Conservation (phyloP, 2,329 filamentous ascomycete genomes). For the Ophiostoma populinum region DNA sequence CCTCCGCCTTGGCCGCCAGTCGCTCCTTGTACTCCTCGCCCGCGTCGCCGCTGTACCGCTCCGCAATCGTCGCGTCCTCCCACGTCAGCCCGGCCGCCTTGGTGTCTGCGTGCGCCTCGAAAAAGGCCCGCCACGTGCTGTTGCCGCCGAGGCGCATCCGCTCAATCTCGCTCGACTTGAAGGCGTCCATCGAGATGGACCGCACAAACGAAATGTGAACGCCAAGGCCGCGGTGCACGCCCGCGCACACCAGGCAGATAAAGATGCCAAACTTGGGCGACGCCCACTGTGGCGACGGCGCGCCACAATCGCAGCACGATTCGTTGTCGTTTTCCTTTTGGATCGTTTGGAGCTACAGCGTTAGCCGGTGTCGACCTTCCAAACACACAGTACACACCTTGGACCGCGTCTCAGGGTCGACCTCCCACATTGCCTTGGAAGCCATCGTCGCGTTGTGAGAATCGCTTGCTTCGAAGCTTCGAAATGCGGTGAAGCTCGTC, state of each 20-base stretch:
- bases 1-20: constrained; percentile 73
- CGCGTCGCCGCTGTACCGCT: constrained; percentile 75
- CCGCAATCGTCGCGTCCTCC: constrained; percentile 77
- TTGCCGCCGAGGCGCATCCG: constrained; percentile 91
- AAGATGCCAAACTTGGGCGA: constrained; percentile 96
- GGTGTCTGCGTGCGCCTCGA: constrained; percentile 53
- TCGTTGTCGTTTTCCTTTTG: constrained; percentile 84
- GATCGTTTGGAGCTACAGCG: constrained; percentile 63
- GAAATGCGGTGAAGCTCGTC: too few relatives aligned
- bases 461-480: too few relatives aligned
- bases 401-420: constrained; percentile 89
- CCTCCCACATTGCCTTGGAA: constrained; percentile 87
- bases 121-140: constrained; percentile 72
- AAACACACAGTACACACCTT: constrained; percentile 44
- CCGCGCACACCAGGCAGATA: constrained; percentile 92
- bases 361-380: background rate
- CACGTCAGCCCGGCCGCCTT: constrained; percentile 53
- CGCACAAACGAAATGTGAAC: constrained; percentile 98
- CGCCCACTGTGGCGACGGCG: constrained; percentile 95
- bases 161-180: constrained; percentile 82
- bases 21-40: constrained; percentile 94
- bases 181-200: constrained; percentile 96
- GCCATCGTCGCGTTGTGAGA: constrained; percentile 27
- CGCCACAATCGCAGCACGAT: constrained; percentile 84
- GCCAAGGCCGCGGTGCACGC: constrained; percentile 82